Evolutionary conservation across 1,139 yeast species (phyloP).

Genomic region (Suhomyces maxii): DNA sequence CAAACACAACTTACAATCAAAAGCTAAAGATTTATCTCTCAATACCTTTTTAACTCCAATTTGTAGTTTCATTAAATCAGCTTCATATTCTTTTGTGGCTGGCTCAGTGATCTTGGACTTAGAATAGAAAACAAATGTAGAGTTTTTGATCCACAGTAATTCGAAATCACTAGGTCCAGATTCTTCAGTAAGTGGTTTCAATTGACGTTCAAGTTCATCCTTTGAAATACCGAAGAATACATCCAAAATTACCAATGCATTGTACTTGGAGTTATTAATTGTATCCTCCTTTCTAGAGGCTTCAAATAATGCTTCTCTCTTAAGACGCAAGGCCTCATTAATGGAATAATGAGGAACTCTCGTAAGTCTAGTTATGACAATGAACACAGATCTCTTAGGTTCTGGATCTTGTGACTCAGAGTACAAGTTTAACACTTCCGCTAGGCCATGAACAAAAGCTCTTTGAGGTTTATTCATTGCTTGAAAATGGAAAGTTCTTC

Average conservation of each 20-base stretch:
- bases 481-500: slow-evolving; percentile 55
- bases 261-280: slow-evolving; percentile 27
- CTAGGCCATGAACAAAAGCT: slow-evolving; percentile 66
- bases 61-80: slow-evolving; percentile 33
- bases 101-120: slow-evolving; percentile 16
- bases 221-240: slow-evolving; percentile 54
- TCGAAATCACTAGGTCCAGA: slow-evolving; percentile 23
- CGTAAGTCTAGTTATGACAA: slow-evolving; percentile 45
- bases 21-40: slow-evolving; percentile 45
- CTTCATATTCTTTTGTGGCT: slow-evolving; percentile 32
- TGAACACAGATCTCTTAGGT: slow-evolving; percentile 71
- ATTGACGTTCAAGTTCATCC: slow-evolving; percentile 41
- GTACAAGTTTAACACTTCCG: slow-evolving; percentile 57
- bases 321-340: slow-evolving; percentile 26
- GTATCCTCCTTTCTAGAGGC: slow-evolving; percentile 23
- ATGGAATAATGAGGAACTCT: slow-evolving; percentile 30
- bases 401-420: slow-evolving; percentile 81
- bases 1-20: slow-evolving; percentile 48
- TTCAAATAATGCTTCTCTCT: slow-evolving; percentile 33
- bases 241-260: slow-evolving; percentile 56
- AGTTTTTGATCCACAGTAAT: slow-evolving; percentile 42
- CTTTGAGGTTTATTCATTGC: slow-evolving; percentile 75
- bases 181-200: slow-evolving; percentile 24
- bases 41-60: slow-evolving; percentile 31
- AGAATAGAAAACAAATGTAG: slow-evolving; percentile 47